Percentiles rank a stretch among this genome's conserved stretches.
Evolutionary conservation across 1,284 basidiomycete species (phyloP).

Genomic region (Sporisorium exsertum): DNA sequence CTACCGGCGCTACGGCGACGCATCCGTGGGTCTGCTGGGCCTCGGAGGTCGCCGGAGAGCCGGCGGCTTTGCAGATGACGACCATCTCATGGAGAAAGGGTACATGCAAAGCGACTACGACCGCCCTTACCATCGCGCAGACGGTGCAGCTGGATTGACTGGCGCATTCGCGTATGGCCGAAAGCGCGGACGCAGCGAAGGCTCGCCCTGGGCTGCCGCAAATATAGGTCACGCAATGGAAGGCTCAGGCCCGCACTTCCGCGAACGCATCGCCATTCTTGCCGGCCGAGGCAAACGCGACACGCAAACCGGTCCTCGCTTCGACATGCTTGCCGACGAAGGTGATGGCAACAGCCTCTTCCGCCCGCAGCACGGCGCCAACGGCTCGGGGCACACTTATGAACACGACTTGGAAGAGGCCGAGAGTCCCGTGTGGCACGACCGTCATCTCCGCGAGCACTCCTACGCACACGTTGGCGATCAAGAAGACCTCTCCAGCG

Average conservation of each 20-base stretch:
- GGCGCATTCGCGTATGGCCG: constrained; percentile 21
- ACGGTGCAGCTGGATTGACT: constrained; percentile 11
- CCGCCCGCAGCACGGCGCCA: constrained; percentile 7
- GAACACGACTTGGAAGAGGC: constrained; percentile 36
- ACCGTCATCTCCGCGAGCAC: constrained; percentile 28
- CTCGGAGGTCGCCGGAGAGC: constrained; percentile 17
- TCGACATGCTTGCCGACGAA: constrained; percentile 67
- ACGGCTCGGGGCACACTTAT: constrained; percentile 4
- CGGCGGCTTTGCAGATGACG: constrained; percentile 28
- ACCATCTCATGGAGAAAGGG: constrained; percentile 51
- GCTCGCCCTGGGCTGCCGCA: constrained; percentile 42
- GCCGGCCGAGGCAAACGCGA: constrained; percentile 51
- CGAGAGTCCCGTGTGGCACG: constrained; percentile 19
- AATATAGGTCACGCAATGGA: constrained; percentile 63
- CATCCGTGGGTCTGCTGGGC: constrained; percentile 42
- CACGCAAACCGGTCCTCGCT: constrained; percentile 30
- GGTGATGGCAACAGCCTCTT: constrained; percentile 45
- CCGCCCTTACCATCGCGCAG: constrained; percentile 32
- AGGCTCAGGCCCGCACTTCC: constrained; percentile 58
- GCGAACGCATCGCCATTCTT: constrained; percentile 57
- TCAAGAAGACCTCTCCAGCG: constrained; percentile 32
- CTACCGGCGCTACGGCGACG: constrained; percentile 49
- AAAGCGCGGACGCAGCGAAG: constrained; percentile 26
- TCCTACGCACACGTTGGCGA: constrained; percentile 35
- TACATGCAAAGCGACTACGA: constrained; percentile 29